These are phyloP conservation scores for Gossypium trilobum DNA, from an alignment of 441 rosid species.

Conservation along the genomic window DNA sequence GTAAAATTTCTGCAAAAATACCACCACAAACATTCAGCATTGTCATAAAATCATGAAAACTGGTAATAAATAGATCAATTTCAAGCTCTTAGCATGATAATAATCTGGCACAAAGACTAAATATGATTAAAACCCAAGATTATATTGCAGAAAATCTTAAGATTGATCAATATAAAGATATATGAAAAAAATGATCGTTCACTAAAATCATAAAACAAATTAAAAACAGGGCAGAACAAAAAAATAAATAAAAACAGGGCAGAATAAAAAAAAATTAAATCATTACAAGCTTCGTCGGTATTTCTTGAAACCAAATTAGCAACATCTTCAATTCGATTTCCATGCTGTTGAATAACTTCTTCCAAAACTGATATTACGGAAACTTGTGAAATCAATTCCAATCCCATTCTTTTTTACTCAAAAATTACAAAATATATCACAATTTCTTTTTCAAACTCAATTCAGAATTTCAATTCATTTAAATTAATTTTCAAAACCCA, in stretches of 20 bases:
- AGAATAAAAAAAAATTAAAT: neutral
- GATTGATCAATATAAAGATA: neutral
- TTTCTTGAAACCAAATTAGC: slow-evolving; percentile 35
- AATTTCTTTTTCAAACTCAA: neutral
- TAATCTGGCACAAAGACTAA: neutral
- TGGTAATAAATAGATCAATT: neutral
- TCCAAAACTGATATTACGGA: slow-evolving; percentile 66
- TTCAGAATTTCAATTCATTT: slow-evolving; percentile 6
- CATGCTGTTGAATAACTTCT: slow-evolving; percentile 68
- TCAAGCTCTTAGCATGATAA: neutral
- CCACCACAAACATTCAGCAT: neutral
- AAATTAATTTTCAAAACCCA: slow-evolving; percentile 8
- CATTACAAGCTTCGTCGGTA: slow-evolving; percentile 67
- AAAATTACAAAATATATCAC: neutral
- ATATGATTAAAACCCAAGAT: neutral
- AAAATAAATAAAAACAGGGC: neutral
- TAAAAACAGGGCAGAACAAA: neutral
- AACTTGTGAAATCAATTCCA: slow-evolving; percentile 32
- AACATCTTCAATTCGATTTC: slow-evolving; percentile 34
- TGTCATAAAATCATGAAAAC: neutral
- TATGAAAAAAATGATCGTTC: neutral
- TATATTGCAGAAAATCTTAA: neutral
- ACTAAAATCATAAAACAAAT: neutral
- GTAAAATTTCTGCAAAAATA: neutral
- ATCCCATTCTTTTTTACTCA: slow-evolving; percentile 42